These are phyloP conservation scores for Pterula multifida DNA, from an alignment of 1,284 basidiomycete genomes.

Conservation along the genomic window DNA sequence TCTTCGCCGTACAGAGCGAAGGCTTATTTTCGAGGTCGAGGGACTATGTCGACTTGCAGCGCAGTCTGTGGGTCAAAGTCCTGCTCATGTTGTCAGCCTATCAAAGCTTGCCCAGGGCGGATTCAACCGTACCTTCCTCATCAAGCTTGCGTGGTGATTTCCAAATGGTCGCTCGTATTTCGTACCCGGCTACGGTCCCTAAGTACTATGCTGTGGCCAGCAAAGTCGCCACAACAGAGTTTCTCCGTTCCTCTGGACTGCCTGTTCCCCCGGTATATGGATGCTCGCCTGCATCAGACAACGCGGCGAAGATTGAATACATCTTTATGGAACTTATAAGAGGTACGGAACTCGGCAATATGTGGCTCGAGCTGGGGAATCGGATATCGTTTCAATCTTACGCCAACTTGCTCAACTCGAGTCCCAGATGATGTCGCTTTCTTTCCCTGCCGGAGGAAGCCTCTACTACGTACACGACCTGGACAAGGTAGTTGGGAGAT, in stretches of 20 bases:
- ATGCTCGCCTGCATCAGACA: constrained; percentile 19
- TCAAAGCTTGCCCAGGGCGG: constrained; percentile 32
- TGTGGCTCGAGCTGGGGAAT: constrained; percentile 13
- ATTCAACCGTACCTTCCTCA: constrained; percentile 31
- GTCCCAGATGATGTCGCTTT: constrained; percentile 16
- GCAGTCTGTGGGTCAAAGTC: constrained; percentile 14
- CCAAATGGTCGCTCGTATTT: constrained; percentile 35
- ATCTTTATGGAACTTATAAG: constrained; percentile 16
- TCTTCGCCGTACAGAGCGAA: constrained; percentile 33
- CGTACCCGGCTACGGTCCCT: constrained; percentile 30
- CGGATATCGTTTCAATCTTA: constrained; percentile 14
- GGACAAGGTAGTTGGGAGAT: constrained; percentile 21
- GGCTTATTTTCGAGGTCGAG: constrained; percentile 26
- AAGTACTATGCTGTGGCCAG: constrained; percentile 35
- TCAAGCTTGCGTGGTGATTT: constrained; percentile 31
- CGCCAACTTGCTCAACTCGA: constrained; percentile 16
- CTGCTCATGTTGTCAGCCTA: constrained; percentile 22
- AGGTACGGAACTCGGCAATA: constrained; percentile 13
- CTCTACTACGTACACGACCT: constrained; percentile 18
- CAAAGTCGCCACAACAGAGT: constrained; percentile 38
- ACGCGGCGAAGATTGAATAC: constrained; percentile 15
- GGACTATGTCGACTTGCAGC: constrained; percentile 33
- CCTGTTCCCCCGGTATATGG: constrained; percentile 37
- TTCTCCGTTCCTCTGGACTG: constrained; percentile 32
- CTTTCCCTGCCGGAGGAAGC: constrained; percentile 18